Percentiles rank a stretch among this genome's conserved stretches.
Evolutionary conservation across 139 green algal genomes (phyloP).

Genomic region (Closterium sp.): DNA sequence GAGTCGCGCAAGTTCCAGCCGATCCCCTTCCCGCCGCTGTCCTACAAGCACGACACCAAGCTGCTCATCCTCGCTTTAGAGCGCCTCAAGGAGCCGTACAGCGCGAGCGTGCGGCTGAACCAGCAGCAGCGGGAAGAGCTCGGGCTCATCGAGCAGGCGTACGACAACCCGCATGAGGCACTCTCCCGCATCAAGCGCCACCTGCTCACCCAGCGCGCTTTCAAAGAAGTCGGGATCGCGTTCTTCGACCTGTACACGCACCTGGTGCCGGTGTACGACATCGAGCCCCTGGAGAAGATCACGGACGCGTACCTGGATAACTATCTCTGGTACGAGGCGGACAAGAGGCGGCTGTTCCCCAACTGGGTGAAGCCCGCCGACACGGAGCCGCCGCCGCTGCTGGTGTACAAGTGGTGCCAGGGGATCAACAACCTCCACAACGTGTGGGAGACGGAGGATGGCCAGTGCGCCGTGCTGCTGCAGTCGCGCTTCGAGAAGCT

Average conservation of each 20-base stretch:
- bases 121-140: constrained; percentile 96
- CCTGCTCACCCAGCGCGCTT: constrained; percentile 94
- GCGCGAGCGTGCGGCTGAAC: constrained; percentile 90
- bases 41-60: constrained; percentile 99
- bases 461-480: constrained; percentile 99
- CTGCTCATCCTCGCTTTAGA: constrained; percentile 98
- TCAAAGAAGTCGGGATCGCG: constrained; percentile 98
- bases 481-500: constrained; percentile 95
- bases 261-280: constrained; percentile 97
- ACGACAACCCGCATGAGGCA: constrained; percentile 99
- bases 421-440: constrained; percentile 75
- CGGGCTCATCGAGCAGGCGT: constrained; percentile 98
- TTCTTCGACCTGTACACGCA: constrained; percentile 98
- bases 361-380: constrained; percentile 99
- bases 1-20: constrained; percentile 94
- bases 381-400: constrained; percentile 91
- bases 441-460: constrained; percentile 92
- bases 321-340: constrained; percentile 88
- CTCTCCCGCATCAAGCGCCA: constrained; percentile 98
- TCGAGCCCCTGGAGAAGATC: constrained; percentile 99
- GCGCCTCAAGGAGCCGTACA: constrained; percentile 98
- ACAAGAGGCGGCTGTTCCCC: constrained; percentile 97
- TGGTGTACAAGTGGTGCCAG: constrained; percentile 99
- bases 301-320: constrained; percentile 98
- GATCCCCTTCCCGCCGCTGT: constrained; percentile 98